Base-by-base conservation (phyloP, 345 rosid genomes). In the Cochlearia excelsa region DNA sequence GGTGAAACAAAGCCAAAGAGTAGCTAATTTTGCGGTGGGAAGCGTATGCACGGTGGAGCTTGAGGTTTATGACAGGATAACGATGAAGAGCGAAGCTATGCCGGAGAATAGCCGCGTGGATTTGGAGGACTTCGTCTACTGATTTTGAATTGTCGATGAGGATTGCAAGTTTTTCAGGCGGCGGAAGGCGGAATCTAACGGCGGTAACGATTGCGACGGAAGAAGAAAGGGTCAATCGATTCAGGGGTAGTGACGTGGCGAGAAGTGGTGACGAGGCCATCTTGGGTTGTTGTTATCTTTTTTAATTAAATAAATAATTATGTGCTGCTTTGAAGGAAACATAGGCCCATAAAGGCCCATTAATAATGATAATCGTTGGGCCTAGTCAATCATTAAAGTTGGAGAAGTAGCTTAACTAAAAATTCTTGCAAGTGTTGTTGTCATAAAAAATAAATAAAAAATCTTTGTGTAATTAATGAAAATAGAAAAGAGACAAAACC, bases 1-100 rank as follows among this genome's bases (percentile, higher is more conserved):
- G 74, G 54, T 81, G 55, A 68, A 91, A 85, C 23, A 91, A 74
- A 33, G 73, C 6, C 48, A 88, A 53, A 4, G 88, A 80, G 67
- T 62, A 66, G 69, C 61, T 73, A 35, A 82, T 78, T 63, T 67
- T 70, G 52, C 81, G 78, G 46, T 66, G 69, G 16, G 85, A 81
- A 64, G 95, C 82, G 77, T 86, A 91, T 31, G 95, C 79, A 40
- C 95, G 90, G 47, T 80, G 94, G 53, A 91, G 98, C 78, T 84
- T 84, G 75, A 90, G 85, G 64, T 72, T 84, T 51, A 86, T 70
- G 59, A 80, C 65, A 31, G 73, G 88, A 73, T 81, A 68, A 30
- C 51, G 57, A 69, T 71, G 74, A 26, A 51, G 72, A 31, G 23
- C n/a, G 69, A 91, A 68, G 68, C 79, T 86, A 57, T 82, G 90